Conservation (phyloP, 2,329 filamentous ascomycete species). For the Alternaria angustiovoidea region DNA sequence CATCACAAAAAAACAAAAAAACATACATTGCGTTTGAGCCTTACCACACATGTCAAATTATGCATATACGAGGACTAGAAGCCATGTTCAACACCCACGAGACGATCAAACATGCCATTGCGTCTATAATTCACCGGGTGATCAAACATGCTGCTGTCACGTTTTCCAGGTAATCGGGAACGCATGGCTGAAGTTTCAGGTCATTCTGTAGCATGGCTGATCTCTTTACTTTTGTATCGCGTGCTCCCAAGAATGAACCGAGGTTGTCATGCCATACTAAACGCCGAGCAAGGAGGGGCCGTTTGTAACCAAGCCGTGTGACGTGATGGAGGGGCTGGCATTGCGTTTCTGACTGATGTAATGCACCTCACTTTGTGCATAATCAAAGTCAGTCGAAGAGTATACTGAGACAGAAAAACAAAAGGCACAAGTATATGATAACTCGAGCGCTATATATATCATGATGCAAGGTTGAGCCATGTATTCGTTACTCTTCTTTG, state of each 20-base stretch:
- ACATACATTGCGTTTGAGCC: too few species aligned
- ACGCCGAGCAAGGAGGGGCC: background rate
- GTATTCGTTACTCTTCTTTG: background rate
- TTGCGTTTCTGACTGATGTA: too few species aligned
- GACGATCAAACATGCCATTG: background rate
- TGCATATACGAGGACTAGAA: too few species aligned
- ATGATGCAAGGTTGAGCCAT: background rate
- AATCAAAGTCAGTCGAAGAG: background rate
- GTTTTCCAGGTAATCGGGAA: background rate
- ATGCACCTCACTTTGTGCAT: too few species aligned
- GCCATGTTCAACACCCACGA: background rate
- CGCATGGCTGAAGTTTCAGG: background rate
- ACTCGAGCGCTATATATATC: background rate
- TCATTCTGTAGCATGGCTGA: background rate
- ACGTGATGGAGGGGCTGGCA: too few species aligned
- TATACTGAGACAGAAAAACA: background rate
- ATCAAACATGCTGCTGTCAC: background rate
- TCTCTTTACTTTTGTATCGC: background rate
- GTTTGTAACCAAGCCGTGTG: background rate
- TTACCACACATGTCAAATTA: too few species aligned
- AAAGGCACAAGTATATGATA: background rate
- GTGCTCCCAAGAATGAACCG: background rate
- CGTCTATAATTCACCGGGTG: too few species aligned
- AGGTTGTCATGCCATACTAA: background rate
- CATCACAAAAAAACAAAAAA: background rate